Percentiles rank a stretch among this genome's conserved stretches.
Conservation (phyloP, 306 rosid species). For the Trifolium repens region DNA sequence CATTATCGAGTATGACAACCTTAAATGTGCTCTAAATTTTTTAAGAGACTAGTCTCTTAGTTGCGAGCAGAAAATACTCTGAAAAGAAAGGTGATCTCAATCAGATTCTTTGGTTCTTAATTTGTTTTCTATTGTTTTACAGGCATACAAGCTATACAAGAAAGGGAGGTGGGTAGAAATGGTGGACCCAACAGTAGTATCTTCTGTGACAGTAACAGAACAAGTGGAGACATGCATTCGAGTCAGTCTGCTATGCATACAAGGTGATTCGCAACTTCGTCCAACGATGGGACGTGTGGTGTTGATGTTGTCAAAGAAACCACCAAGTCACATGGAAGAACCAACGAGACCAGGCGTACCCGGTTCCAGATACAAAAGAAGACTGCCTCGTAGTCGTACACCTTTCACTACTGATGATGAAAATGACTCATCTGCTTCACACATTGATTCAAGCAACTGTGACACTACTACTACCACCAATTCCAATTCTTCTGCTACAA, state of each 20-base stretch:
- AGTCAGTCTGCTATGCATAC: constrained; percentile 50
- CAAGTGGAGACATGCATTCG: constrained; percentile 65
- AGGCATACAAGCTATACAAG: constrained; percentile 89
- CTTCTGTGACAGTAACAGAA: constrained; percentile 54
- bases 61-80: background rate
- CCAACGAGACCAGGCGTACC: constrained; percentile 75
- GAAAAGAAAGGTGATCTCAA: background rate
- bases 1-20: background rate
- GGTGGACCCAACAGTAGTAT: constrained; percentile 61
- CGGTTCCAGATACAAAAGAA: constrained; percentile 65
- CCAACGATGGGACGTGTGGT: constrained; percentile 79
- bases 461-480: background rate
- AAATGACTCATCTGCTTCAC: constrained; percentile 47
- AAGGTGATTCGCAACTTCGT: constrained; percentile 68
- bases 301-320: constrained; percentile 70
- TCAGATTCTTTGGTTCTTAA: background rate
- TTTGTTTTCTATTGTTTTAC: background rate
- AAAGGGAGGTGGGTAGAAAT: constrained; percentile 74
- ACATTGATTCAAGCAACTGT: constrained; percentile 47
- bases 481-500: constrained; percentile 27
- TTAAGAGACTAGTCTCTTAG: background rate
- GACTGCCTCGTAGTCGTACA: constrained; percentile 23
- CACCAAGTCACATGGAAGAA: constrained; percentile 67
- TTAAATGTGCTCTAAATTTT: background rate
- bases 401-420: constrained; percentile 48